These are phyloP conservation scores for Acer negundo DNA, from an alignment of 345 rosid genomes.

Conservation along the genomic window DNA sequence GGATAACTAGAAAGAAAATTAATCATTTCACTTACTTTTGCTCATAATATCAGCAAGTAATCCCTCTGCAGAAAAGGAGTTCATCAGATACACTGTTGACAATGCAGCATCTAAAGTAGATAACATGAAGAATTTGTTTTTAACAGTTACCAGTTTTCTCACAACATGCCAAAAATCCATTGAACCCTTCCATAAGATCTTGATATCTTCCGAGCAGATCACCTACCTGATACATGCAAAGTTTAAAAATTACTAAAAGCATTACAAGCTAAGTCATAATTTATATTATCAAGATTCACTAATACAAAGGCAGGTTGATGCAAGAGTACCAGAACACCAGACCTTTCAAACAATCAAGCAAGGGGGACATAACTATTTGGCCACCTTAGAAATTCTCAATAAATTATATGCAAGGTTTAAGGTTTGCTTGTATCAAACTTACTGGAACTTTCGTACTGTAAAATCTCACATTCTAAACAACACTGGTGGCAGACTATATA, in stretches of 20 bases:
- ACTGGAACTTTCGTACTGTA: not conserved
- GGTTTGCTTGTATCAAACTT: not conserved
- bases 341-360: not conserved
- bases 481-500: no score
- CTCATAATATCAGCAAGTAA: conserved; percentile 80
- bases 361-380: not conserved
- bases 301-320: conserved; percentile 9
- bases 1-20: conserved; percentile 13
- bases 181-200: conserved; percentile 86
- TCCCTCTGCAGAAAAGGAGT: conserved; percentile 64
- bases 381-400: not conserved
- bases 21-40: conserved; percentile 65
- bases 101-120: conserved; percentile 21
- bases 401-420: conserved; percentile 6
- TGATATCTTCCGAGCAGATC: conserved; percentile 78
- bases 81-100: conserved; percentile 21
- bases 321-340: not conserved
- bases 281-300: not conserved
- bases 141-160: conserved; percentile 72
- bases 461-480: not conserved
- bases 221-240: conserved; percentile 53
- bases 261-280: conserved; percentile 8
- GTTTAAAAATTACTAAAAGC: conserved; percentile 15
- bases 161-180: conserved; percentile 78
- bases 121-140: conserved; percentile 20